A percentile compares a stretch with the other conserved stretches of the same genome.
Conservation (phyloP, 495 filamentous ascomycete species). For the Neurospora pannonica region DNA sequence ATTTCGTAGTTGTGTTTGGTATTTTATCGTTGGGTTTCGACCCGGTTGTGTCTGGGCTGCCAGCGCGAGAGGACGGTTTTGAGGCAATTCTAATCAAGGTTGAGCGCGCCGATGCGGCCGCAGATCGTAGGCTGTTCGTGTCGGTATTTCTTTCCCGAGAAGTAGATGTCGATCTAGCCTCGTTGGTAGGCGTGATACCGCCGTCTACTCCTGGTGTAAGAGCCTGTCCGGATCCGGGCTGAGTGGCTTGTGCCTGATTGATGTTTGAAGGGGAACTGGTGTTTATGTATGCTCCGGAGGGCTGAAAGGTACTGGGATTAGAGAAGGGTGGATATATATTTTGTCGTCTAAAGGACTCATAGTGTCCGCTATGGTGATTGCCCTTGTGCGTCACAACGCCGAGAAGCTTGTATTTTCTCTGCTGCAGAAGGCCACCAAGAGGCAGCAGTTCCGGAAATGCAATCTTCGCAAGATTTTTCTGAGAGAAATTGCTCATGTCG, state of each 20-base stretch:
- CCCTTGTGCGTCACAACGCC: slow-evolving; percentile 91
- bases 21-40: background rate
- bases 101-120: slow-evolving; percentile 32
- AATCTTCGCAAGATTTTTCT: slow-evolving; percentile 91
- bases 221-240: slow-evolving; percentile 25
- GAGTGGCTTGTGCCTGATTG: slow-evolving; percentile 28
- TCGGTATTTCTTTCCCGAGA: slow-evolving; percentile 22
- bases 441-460: slow-evolving; percentile 77
- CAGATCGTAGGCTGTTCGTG: slow-evolving; percentile 31
- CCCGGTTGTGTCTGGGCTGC: slow-evolving; percentile 3
- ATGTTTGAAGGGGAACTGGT: background rate
- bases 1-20: slow-evolving; percentile 7
- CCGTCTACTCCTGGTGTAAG: slow-evolving; percentile 13
- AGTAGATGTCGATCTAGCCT: slow-evolving; percentile 24
- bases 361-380: slow-evolving; percentile 92
- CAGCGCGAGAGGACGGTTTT: slow-evolving; percentile 8
- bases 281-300: slow-evolving; percentile 52
- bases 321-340: slow-evolving; percentile 61
- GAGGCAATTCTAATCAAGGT: slow-evolving; percentile 30
- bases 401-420: slow-evolving; percentile 73
- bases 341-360: slow-evolving; percentile 94
- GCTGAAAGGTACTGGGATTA: slow-evolving; percentile 67
- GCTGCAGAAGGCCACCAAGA: slow-evolving; percentile 69
- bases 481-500: slow-evolving; percentile 59
- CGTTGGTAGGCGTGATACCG: slow-evolving; percentile 26